A percentile compares a stretch with the other conserved stretches of the same genome.
phyloP scores from a whole-genome alignment of 2,329 filamentous ascomycete genomes.

The Epichloe amarillans region DNA sequence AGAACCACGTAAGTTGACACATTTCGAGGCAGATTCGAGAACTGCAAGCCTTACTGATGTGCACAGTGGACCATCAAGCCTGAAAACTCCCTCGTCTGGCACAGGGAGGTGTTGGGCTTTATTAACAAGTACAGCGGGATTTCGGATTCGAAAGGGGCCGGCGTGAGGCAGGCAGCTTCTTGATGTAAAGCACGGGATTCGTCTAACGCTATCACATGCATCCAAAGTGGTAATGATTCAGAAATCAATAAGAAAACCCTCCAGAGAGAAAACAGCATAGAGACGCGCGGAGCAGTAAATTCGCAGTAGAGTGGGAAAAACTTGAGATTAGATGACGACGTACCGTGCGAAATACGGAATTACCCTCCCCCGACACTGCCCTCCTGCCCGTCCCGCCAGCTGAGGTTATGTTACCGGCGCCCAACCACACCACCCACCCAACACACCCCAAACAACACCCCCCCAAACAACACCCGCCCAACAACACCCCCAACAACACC shows the following conservation, averaged over 20 bases:
- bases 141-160: slow-evolving; percentile 7
- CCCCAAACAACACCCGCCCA: too few relatives aligned
- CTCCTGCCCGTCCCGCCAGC: too few relatives aligned
- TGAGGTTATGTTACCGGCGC: too few relatives aligned
- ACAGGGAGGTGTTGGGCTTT: slow-evolving; percentile 71
- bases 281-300: too few relatives aligned
- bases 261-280: too few relatives aligned
- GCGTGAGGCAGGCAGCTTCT: not conserved
- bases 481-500: too few relatives aligned
- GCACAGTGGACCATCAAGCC: slow-evolving; percentile 70
- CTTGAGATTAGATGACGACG: not conserved
- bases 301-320: too few relatives aligned
- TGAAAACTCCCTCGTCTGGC: slow-evolving; percentile 86
- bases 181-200: not conserved
- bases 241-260: too few relatives aligned
- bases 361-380: not conserved
- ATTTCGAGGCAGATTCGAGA: not conserved
- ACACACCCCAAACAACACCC: too few relatives aligned
- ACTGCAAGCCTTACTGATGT: not conserved
- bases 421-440: too few relatives aligned
- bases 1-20: slow-evolving; percentile 35
- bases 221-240: too few relatives aligned
- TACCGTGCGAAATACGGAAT: not conserved
- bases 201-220: too few relatives aligned
- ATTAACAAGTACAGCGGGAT: slow-evolving; percentile 49